Evolutionary conservation across 139 green algal genomes (phyloP).

Genomic region (Dunaliella sp.): DNA sequence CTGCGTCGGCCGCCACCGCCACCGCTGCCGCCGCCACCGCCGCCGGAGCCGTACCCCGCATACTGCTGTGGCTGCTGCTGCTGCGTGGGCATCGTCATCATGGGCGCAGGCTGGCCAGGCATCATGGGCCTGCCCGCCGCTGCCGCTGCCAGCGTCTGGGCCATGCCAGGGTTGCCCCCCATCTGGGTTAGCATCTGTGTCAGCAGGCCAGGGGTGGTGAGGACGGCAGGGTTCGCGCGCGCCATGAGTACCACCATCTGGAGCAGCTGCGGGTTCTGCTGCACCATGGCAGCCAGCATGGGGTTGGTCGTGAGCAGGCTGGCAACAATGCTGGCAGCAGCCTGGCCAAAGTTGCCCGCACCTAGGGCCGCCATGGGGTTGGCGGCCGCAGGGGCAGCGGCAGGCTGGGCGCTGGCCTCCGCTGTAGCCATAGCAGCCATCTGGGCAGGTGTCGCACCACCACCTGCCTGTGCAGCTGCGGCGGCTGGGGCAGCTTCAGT

Average conservation of each 20-base stretch:
- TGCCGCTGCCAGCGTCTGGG: not conserved
- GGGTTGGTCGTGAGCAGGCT: not conserved
- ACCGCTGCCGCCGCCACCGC: not conserved
- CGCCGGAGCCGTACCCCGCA: no score
- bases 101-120: not conserved
- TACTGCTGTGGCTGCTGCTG: not conserved
- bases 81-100: not conserved
- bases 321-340: no score
- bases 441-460: no score
- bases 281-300: not conserved
- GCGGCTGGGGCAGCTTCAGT: not conserved
- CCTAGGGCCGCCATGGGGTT: not conserved
- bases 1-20: not conserved
- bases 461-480: slow-evolving; percentile 10
- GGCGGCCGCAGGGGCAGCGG: not conserved
- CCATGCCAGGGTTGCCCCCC: not conserved
- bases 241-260: not conserved
- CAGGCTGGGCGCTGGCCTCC: not conserved
- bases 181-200: not conserved
- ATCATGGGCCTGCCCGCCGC: not conserved
- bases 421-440: not conserved
- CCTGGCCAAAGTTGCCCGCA: not conserved
- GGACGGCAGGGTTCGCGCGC: not conserved
- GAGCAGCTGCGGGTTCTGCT: not conserved
- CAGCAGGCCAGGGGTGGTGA: not conserved